These are phyloP conservation scores for Nemania bipapillata DNA, from an alignment of 2,329 filamentous ascomycete species.

Conservation along the genomic window DNA sequence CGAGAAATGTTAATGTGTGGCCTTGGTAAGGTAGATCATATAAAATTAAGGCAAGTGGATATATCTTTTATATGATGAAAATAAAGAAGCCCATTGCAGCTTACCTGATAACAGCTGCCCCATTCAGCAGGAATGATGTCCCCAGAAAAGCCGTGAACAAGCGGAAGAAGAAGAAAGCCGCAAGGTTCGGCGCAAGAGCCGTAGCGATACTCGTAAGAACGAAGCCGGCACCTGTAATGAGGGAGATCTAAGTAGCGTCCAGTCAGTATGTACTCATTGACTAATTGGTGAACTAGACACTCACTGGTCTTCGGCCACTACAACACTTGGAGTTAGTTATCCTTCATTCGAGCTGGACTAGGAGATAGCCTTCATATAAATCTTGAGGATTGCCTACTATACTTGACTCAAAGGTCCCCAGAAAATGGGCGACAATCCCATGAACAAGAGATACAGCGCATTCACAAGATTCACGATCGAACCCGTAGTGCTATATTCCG, in stretches of 20 bases:
- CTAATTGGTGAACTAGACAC: conserved; percentile 42
- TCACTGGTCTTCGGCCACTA: conserved; percentile 64
- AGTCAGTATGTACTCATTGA: conserved; percentile 15
- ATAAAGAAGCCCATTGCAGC: not conserved
- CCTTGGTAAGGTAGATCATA: not conserved
- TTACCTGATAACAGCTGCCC: conserved; percentile 73
- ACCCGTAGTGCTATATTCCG: conserved; percentile 71
- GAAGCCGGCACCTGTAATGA: conserved; percentile 71
- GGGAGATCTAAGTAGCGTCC: conserved; percentile 59
- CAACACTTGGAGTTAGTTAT: not conserved
- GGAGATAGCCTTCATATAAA: not conserved
- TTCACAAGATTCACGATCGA: conserved; percentile 78
- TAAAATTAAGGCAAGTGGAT: not conserved
- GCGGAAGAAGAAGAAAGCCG: conserved; percentile 77
- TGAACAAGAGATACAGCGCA: conserved; percentile 75
- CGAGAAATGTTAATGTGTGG: conserved; percentile 23
- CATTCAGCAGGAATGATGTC: conserved; percentile 78
- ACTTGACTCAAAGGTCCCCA: conserved; percentile 78
- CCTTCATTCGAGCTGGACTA: too few species aligned
- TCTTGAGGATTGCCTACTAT: conserved; percentile 50
- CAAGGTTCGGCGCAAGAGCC: conserved; percentile 75
- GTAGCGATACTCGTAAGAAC: conserved; percentile 76
- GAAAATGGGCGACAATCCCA: conserved; percentile 75
- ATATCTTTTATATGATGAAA: not conserved
- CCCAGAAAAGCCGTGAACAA: conserved; percentile 79